These are phyloP conservation scores for Apiotrichum sp. DNA, from an alignment of 1,284 basidiomycete species.

Conservation along the genomic window DNA sequence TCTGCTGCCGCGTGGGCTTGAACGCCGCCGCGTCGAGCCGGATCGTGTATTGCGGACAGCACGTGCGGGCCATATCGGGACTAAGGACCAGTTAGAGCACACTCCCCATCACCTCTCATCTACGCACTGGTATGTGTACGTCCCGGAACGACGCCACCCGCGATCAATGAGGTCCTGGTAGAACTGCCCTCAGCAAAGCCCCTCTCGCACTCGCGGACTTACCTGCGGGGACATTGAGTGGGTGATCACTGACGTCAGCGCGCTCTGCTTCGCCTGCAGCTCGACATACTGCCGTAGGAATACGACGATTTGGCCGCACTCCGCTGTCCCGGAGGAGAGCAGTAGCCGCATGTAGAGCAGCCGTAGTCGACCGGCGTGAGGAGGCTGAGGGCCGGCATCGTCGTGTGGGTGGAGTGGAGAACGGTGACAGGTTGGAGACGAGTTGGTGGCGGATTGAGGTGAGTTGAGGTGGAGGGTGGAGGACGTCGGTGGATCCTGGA, in stretches of 20 bases:
- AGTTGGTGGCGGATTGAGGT: too few relatives aligned
- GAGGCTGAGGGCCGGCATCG: constrained; percentile 16
- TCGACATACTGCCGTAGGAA: constrained; percentile 47
- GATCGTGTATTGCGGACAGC: constrained; percentile 91
- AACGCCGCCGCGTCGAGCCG: constrained; percentile 71
- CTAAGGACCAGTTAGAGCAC: constrained; percentile 44
- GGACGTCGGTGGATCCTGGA: too few relatives aligned
- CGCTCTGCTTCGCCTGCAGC: neutral
- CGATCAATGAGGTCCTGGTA: constrained; percentile 64
- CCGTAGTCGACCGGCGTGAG: constrained; percentile 37
- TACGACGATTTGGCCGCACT: constrained; percentile 29
- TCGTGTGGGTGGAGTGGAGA: neutral
- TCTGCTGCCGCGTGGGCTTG: constrained; percentile 68
- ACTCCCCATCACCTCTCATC: constrained; percentile 1
- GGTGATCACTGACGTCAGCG: constrained; percentile 12
- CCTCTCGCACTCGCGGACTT: neutral
- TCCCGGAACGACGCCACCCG: constrained; percentile 83
- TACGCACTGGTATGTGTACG: constrained; percentile 54
- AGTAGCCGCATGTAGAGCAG: constrained; percentile 50
- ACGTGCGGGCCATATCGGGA: constrained; percentile 71
- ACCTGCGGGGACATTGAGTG: constrained; percentile 35
- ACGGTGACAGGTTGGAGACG: neutral
- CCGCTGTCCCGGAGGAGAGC: constrained; percentile 40
- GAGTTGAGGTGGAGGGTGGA: too few relatives aligned
- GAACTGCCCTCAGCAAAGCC: constrained; percentile 25